Base-by-base conservation (phyloP, 768 basidiomycete species). In the Lanmaoa pseudosensibilis region DNA sequence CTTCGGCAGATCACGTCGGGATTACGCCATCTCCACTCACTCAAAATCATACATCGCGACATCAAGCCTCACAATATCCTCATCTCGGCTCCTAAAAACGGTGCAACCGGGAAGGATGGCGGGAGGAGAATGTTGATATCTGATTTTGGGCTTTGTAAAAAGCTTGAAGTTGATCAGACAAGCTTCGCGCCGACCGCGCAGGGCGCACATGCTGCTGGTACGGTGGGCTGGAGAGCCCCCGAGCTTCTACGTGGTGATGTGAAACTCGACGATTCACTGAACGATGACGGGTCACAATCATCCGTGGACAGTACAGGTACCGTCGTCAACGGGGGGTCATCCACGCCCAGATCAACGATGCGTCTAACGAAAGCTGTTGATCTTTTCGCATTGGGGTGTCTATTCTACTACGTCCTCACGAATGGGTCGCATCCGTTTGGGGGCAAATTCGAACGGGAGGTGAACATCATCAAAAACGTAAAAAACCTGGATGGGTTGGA, bases 51-150 rank as follows among this genome's bases (percentile, higher is more conserved):
- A n/a, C 96, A 98, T 75, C 85, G 96, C 33, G 96, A 98, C 70
- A 97, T 99, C 73, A 99, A 99, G 67, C 96, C 96, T 5, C 96
- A 95, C 71, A 99, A 99, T 67, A 98, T 99, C 53, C 83, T 99
- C 15, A 81, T 98, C 12, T 92, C 92, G 15, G 77, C 77, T 15
- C 82, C 83, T 3, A 89, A 88, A 65, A 79, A 77, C 48, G 82
- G 79, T 18, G 75, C 74, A 10, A 49, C 39, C 33, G 74, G 74
- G 58, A 74, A 67, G 66, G 75, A 69, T 63, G 73, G 70, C 46
- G 81, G 71, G 68, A 75, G 92, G 62, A 78, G 92, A 46, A 94
- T 95, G 92, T 75, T 95, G 57, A 95, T 94, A 55, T 97, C 94
- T 2, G 97, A 99, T 74, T 98, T 99, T 69, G 97, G 97, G 36